phyloP scores from a whole-genome alignment of 306 rosid genomes.

The Pterocarpus macrocarpus region DNA sequence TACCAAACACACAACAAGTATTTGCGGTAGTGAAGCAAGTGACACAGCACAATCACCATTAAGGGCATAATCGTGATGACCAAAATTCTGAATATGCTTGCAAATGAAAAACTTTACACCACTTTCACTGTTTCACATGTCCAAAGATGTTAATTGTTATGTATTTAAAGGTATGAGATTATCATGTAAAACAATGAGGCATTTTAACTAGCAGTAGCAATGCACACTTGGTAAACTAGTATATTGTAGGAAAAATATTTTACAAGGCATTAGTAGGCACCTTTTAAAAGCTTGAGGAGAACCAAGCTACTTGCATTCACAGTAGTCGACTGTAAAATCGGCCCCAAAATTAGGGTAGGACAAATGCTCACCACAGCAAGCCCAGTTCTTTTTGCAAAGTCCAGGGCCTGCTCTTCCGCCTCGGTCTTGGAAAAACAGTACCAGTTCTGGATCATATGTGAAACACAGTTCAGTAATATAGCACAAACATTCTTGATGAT shows the following conservation, averaged over 20 bases:
- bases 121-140: background rate
- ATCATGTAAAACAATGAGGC: slow-evolving; percentile 7
- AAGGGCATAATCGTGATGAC: background rate
- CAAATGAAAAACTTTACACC: background rate
- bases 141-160: slow-evolving; percentile 9
- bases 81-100: slow-evolving; percentile 16
- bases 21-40: background rate
- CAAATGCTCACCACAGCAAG: slow-evolving; percentile 65
- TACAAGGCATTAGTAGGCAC: slow-evolving; percentile 43
- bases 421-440: slow-evolving; percentile 76
- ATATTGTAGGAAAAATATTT: slow-evolving; percentile 11
- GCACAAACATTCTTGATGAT: slow-evolving; percentile 12
- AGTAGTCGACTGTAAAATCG: slow-evolving; percentile 64
- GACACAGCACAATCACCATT: background rate
- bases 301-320: slow-evolving; percentile 68
- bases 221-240: slow-evolving; percentile 5
- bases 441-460: slow-evolving; percentile 70
- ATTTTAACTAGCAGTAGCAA: slow-evolving; percentile 5
- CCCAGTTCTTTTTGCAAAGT: slow-evolving; percentile 64
- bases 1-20: background rate
- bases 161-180: background rate
- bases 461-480: background rate
- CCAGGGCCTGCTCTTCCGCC: slow-evolving; percentile 75
- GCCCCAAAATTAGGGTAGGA: slow-evolving; percentile 64
- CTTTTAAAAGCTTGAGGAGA: slow-evolving; percentile 63